Conservation (phyloP, 495 filamentous ascomycete genomes). For the Rostrohypoxylon terebratum region DNA sequence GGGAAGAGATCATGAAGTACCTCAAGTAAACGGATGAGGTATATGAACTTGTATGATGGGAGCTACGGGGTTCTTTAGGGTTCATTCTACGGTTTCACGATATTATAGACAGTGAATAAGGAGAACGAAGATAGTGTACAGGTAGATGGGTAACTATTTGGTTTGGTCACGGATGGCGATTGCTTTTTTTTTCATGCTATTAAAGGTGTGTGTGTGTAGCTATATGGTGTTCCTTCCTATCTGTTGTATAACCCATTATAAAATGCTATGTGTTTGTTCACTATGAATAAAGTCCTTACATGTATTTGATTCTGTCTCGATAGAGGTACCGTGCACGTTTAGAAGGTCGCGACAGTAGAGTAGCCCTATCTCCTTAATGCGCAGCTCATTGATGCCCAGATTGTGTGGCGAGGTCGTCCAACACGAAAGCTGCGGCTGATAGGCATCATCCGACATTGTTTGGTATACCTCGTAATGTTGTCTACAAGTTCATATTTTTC, state of each 20-base stretch:
- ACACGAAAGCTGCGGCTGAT: too few species aligned
- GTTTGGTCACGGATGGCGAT: conserved; percentile 5
- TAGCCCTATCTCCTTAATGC: too few species aligned
- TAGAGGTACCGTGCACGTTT: too few species aligned
- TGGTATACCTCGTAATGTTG: too few species aligned
- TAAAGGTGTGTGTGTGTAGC: conserved; percentile 4
- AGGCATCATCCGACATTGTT: too few species aligned
- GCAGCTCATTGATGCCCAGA: too few species aligned
- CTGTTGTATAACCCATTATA: conserved; percentile 9
- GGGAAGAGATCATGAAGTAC: conserved; percentile 84
- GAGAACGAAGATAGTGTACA: background rate
- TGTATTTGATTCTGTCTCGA: too few species aligned
- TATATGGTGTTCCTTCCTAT: background rate
- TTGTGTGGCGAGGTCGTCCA: too few species aligned
- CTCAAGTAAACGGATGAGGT: conserved; percentile 55
- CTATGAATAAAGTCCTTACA: too few species aligned
- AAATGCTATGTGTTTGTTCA: conserved; percentile 1
- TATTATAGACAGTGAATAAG: conserved; percentile 1
- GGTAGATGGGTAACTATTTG: background rate
- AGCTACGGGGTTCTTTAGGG: background rate
- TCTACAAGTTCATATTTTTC: too few species aligned
- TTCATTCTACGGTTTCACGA: background rate
- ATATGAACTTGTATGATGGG: background rate
- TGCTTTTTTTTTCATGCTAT: conserved; percentile 5
- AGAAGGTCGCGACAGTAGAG: too few species aligned